A percentile compares a stretch with the other conserved stretches of the same genome.
phyloP scores from a whole-genome alignment of 371 early-diverging fungal genomes.

The Mucor sp. region DNA sequence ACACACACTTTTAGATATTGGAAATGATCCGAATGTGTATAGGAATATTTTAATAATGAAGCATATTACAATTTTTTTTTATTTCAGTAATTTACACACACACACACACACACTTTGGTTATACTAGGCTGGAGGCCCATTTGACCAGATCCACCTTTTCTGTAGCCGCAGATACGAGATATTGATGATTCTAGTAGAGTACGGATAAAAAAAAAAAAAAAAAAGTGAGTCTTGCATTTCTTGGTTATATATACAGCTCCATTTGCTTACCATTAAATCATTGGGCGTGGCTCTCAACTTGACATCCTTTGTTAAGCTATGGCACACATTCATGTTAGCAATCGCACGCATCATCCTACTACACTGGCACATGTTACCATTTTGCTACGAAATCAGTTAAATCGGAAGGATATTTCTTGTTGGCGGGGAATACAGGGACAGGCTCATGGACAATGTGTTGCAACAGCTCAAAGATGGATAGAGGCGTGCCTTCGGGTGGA shows the following conservation, averaged over 20 bases:
- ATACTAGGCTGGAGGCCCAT: conserved; percentile 43
- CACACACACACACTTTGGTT: conserved; percentile 6
- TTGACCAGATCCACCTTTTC: conserved; percentile 61
- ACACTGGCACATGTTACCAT: conserved; percentile 56
- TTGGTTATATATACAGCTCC: too few relatives aligned
- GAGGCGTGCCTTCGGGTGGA: conserved; percentile 71
- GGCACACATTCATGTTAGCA: neutral
- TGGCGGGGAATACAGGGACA: conserved; percentile 78
- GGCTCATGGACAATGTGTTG: conserved; percentile 94
- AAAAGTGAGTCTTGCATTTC: too few relatives aligned
- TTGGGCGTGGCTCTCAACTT: conserved; percentile 71
- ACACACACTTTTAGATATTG: neutral
- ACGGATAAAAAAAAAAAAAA: too few relatives aligned
- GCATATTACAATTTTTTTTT: neutral
- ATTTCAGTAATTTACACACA: neutral
- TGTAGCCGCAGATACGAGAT: conserved; percentile 51
- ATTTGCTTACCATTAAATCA: conserved; percentile 59
- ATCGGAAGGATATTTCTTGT: conserved; percentile 65
- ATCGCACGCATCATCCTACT: neutral
- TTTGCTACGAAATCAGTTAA: conserved; percentile 77
- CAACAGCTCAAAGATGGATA: conserved; percentile 89
- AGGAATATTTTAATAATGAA: neutral
- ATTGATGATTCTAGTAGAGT: conserved; percentile 49
- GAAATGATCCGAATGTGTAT: neutral
- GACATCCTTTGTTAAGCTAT: conserved; percentile 79